Evolutionary conservation across 495 filamentous ascomycete species (phyloP).

Genomic region (Sordaria brevicollis): DNA sequence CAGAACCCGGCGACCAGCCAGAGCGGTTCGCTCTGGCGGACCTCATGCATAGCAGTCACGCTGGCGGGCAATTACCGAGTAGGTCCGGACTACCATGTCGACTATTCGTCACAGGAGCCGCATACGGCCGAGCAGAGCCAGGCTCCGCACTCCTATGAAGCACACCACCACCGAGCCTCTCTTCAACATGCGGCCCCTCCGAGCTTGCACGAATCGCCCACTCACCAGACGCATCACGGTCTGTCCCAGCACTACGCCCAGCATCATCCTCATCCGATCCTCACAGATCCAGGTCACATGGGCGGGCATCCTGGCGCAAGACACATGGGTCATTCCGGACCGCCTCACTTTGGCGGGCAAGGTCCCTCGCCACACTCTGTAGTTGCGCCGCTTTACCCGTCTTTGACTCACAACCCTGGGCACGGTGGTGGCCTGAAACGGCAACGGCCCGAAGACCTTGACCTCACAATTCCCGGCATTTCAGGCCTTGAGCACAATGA

Average conservation of each 20-base stretch:
- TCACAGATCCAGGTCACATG: constrained; percentile 37
- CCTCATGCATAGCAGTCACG: constrained; percentile 58
- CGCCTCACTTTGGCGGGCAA: constrained; percentile 30
- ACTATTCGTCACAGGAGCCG: constrained; percentile 50
- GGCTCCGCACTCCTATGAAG: constrained; percentile 40
- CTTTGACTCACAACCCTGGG: constrained; percentile 33
- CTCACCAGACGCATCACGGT: constrained; percentile 32
- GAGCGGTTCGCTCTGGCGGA: constrained; percentile 63
- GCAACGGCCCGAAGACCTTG: constrained; percentile 37
- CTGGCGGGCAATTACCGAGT: constrained; percentile 56
- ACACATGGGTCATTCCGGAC: constrained; percentile 36
- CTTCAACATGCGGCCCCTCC: constrained; percentile 34
- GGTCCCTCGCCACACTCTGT: constrained; percentile 33
- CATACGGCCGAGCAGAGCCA: constrained; percentile 46
- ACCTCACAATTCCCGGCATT: constrained; percentile 40
- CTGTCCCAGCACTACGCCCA: constrained; percentile 41
- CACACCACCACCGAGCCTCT: constrained; percentile 39
- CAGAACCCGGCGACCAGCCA: constrained; percentile 53
- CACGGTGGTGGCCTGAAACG: constrained; percentile 33
- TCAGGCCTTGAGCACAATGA: constrained; percentile 36
- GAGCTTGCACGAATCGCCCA: constrained; percentile 35
- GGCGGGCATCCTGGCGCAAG: constrained; percentile 33
- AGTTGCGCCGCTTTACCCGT: constrained; percentile 34
- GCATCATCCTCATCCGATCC: constrained; percentile 39
- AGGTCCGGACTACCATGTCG: constrained; percentile 50